A percentile compares a stretch with the other conserved stretches of the same genome.
Conservation (phyloP, 2,329 filamentous ascomycete species). For the Daldinia sp. region DNA sequence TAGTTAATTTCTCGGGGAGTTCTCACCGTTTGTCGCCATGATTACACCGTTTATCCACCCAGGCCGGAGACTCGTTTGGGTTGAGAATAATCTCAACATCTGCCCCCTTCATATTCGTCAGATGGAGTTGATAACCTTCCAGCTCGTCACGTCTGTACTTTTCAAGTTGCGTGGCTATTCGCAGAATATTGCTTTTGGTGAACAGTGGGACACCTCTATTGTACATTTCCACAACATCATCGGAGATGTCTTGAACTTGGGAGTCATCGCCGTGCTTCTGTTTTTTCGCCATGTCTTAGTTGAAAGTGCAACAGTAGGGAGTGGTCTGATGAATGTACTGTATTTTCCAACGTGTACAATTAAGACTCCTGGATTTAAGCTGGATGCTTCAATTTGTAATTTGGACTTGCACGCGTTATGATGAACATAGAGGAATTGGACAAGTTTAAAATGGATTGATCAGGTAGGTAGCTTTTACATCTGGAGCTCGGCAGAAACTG, state of each 20-base stretch:
- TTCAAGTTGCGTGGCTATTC: background rate
- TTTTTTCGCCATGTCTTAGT: background rate
- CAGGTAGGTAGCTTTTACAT: background rate
- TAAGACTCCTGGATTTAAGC: too few relatives aligned
- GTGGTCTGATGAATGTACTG: background rate
- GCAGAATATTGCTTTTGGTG: background rate
- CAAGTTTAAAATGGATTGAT: background rate
- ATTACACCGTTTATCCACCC: constrained; percentile 9
- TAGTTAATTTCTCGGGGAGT: too few relatives aligned
- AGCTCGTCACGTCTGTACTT: background rate
- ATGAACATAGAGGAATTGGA: background rate
- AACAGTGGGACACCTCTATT: background rate
- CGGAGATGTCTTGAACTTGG: background rate
- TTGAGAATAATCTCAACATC: constrained; percentile 5
- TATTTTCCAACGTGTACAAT: background rate
- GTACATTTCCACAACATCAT: constrained; percentile 3
- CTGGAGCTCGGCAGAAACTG: too few relatives aligned
- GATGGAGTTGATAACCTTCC: background rate
- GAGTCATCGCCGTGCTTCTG: background rate
- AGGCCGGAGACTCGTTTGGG: background rate
- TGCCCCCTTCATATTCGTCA: constrained; percentile 9
- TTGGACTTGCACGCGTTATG: background rate
- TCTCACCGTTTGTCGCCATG: constrained; percentile 21
- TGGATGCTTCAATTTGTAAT: background rate
- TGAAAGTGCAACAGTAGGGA: background rate